phyloP scores from a whole-genome alignment of 208 protist genomes.

The Crithidia fasciculata region DNA sequence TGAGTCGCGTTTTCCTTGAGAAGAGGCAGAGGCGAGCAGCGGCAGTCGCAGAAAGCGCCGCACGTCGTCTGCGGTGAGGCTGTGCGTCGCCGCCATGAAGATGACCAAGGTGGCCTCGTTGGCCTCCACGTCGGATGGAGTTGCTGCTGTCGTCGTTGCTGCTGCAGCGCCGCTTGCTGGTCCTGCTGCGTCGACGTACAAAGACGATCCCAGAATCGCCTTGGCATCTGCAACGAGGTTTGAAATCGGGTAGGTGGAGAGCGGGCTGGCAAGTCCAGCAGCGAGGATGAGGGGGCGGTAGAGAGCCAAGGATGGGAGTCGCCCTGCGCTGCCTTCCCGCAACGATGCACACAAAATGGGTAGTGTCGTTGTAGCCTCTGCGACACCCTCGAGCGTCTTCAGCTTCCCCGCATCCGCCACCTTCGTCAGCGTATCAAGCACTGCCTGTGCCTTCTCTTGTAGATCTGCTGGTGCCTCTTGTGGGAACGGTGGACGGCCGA shows the following conservation, averaged over 20 bases:
- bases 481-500: conserved; percentile 75
- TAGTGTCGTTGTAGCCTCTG: conserved; percentile 66
- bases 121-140: background rate
- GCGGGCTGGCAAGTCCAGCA: conserved; percentile 34
- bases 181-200: conserved; percentile 4
- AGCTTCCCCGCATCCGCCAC: conserved; percentile 31
- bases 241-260: conserved; percentile 71
- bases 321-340: conserved; percentile 48
- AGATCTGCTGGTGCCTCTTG: conserved; percentile 26
- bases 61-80: conserved; percentile 50
- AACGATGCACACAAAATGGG: conserved; percentile 78
- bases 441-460: conserved; percentile 23
- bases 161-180: no score
- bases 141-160: no score
- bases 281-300: conserved; percentile 48
- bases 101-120: conserved; percentile 56
- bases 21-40: background rate
- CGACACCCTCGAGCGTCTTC: conserved; percentile 21
- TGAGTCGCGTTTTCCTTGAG: background rate
- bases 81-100: conserved; percentile 44
- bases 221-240: conserved; percentile 48
- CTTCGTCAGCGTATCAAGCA: conserved; percentile 21
- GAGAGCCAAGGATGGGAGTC: conserved; percentile 49
- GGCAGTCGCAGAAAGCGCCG: conserved; percentile 53
- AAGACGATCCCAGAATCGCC: conserved; percentile 25